phyloP scores from a whole-genome alignment of 2,329 filamentous ascomycete species.

The Penicillium thymicola region DNA sequence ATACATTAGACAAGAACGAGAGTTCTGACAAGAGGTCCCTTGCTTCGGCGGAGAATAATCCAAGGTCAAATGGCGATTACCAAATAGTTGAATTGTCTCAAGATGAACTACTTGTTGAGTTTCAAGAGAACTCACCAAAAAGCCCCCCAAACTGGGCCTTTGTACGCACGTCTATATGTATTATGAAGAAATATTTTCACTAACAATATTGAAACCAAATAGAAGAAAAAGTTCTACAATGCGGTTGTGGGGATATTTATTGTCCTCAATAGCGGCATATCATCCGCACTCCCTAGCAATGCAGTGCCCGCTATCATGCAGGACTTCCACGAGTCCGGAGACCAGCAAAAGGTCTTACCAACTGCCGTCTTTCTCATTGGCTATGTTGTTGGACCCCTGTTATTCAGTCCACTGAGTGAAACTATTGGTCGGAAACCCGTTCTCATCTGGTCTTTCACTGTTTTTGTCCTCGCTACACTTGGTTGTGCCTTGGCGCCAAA shows the following conservation, averaged over 20 bases:
- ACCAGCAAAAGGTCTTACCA: conserved; percentile 32
- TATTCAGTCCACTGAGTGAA: conserved; percentile 46
- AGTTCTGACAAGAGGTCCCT: not conserved
- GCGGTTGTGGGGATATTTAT: conserved; percentile 24
- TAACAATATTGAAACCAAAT: not conserved
- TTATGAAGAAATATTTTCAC: not conserved
- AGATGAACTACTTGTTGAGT: conserved; percentile 28
- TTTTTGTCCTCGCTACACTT: conserved; percentile 41
- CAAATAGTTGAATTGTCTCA: conserved; percentile 19
- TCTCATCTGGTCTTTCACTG: conserved; percentile 50
- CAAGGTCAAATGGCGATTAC: conserved; percentile 13
- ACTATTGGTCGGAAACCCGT: conserved; percentile 40
- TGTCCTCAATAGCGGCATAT: conserved; percentile 40
- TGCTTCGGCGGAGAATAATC: not conserved
- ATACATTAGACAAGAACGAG: conserved; percentile 8
- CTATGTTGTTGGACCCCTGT: conserved; percentile 40
- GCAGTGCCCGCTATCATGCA: conserved; percentile 37
- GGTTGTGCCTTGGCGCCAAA: conserved; percentile 44
- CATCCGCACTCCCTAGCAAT: conserved; percentile 40
- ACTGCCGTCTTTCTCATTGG: conserved; percentile 39
- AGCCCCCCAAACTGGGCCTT: conserved; percentile 30
- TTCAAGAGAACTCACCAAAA: conserved; percentile 21
- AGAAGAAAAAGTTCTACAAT: conserved; percentile 31
- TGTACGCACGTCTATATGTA: conserved; percentile 16
- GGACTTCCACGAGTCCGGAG: conserved; percentile 29